These are phyloP conservation scores for Pyricularia sp. DNA, from an alignment of 2,329 filamentous ascomycete genomes.

Conservation along the genomic window DNA sequence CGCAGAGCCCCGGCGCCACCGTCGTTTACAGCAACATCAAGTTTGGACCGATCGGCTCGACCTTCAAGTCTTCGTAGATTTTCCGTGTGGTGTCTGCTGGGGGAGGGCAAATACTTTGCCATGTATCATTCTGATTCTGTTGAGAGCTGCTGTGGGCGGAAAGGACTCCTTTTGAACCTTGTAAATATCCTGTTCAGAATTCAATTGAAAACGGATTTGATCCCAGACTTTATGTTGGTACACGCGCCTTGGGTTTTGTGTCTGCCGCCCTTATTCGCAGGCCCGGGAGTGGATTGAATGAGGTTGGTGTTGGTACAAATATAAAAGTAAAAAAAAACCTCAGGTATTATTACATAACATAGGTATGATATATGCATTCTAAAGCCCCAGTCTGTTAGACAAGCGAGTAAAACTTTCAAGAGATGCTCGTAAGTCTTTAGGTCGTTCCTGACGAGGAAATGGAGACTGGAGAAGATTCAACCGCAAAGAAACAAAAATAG, in stretches of 20 bases:
- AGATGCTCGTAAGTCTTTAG: no score
- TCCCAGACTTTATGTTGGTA: not conserved
- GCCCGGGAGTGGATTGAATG: not conserved
- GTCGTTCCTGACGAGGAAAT: no score
- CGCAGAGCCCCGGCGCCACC: constrained; percentile 32
- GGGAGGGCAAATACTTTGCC: not conserved
- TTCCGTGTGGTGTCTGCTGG: not conserved
- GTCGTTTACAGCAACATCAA: constrained; percentile 39
- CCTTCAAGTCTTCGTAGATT: constrained; percentile 10
- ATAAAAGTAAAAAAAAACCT: no score
- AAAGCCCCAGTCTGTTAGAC: no score
- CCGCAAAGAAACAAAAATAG: no score
- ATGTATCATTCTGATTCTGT: not conserved
- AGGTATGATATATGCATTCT: no score
- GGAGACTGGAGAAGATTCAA: no score
- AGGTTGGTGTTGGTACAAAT: no score
- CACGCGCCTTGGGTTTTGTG: not conserved
- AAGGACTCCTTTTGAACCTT: not conserved
- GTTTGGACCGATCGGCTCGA: constrained; percentile 21
- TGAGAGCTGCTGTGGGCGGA: not conserved
- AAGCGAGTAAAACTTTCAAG: no score
- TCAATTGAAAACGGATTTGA: not conserved
- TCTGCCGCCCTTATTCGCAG: not conserved
- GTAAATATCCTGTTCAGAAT: not conserved
- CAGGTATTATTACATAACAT: no score